phyloP scores from a whole-genome alignment of 805 yeast species.

The Yarrowia osloensis region DNA sequence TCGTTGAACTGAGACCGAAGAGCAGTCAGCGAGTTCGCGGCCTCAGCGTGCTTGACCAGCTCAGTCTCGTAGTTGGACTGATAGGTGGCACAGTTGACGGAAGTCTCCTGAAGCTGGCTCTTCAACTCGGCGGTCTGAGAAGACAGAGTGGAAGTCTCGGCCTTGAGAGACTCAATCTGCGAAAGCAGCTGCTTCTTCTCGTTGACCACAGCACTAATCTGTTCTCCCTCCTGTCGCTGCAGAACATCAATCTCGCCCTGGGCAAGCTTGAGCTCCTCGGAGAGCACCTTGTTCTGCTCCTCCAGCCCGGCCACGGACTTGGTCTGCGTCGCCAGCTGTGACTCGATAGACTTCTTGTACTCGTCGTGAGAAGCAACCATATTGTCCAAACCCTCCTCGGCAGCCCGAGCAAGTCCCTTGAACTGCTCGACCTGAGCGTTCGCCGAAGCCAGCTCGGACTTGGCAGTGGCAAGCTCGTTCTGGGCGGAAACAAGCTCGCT shows the following conservation, averaged over 20 bases:
- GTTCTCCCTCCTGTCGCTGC: constrained; percentile 36
- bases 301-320: constrained; percentile 33
- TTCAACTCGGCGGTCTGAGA: constrained; percentile 38
- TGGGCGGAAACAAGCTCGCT: constrained; percentile 43
- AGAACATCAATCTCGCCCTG: constrained; percentile 36
- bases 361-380: constrained; percentile 58
- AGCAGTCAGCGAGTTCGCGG: constrained; percentile 47
- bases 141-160: constrained; percentile 38
- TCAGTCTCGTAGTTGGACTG: constrained; percentile 60
- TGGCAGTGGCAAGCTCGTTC: constrained; percentile 50
- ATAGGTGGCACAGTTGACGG: constrained; percentile 49
- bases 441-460: constrained; percentile 58
- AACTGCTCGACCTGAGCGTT: constrained; percentile 62
- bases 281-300: constrained; percentile 34
- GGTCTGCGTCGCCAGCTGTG: constrained; percentile 31
- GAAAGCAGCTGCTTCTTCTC: constrained; percentile 35
- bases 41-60: constrained; percentile 56
- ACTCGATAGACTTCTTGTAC: constrained; percentile 42
- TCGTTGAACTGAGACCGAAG: constrained; percentile 45
- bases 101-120: constrained; percentile 42
- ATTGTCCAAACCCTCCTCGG: constrained; percentile 63
- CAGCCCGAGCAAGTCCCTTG: constrained; percentile 61
- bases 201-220: constrained; percentile 34
- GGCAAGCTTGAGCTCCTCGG: constrained; percentile 33
- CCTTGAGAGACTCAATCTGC: constrained; percentile 36